Conservation (phyloP, 1,284 basidiomycete genomes). For the Ustilago vetiveriae region DNA sequence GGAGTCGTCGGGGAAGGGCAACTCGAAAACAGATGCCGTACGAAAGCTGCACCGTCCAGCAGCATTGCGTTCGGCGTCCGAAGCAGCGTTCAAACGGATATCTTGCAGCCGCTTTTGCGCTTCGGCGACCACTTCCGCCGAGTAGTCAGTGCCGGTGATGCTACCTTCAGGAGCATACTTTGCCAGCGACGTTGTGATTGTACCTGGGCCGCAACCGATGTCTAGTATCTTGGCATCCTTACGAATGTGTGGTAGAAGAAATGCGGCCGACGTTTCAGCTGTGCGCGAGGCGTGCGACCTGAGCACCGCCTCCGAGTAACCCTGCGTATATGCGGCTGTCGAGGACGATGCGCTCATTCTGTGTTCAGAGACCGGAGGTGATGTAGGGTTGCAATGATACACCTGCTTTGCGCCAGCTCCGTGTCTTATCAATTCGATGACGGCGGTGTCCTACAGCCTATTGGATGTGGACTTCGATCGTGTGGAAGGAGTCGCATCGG, state of each 20-base stretch:
- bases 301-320: conserved; percentile 35
- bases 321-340: conserved; percentile 32
- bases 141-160: conserved; percentile 33
- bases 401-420: too few species aligned
- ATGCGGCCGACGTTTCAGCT: conserved; percentile 31
- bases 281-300: conserved; percentile 35
- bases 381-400: too few species aligned
- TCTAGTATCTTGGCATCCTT: conserved; percentile 24
- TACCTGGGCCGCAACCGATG: conserved; percentile 42
- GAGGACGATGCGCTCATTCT: background rate
- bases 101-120: conserved; percentile 17
- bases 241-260: conserved; percentile 25
- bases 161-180: conserved; percentile 20
- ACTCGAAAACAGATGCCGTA: conserved; percentile 25
- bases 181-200: conserved; percentile 32
- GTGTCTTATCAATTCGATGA: too few species aligned
- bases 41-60: conserved; percentile 16
- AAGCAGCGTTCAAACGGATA: background rate
- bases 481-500: too few species aligned
- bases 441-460: too few species aligned
- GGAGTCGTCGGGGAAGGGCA: conserved; percentile 20
- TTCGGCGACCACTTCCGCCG: conserved; percentile 19
- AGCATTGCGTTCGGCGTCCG: conserved; percentile 1
- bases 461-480: too few species aligned
- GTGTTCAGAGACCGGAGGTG: too few species aligned